Evolutionary conservation across 179 eudicot species (phyloP).

Genomic region (Spergularia azorica): DNA sequence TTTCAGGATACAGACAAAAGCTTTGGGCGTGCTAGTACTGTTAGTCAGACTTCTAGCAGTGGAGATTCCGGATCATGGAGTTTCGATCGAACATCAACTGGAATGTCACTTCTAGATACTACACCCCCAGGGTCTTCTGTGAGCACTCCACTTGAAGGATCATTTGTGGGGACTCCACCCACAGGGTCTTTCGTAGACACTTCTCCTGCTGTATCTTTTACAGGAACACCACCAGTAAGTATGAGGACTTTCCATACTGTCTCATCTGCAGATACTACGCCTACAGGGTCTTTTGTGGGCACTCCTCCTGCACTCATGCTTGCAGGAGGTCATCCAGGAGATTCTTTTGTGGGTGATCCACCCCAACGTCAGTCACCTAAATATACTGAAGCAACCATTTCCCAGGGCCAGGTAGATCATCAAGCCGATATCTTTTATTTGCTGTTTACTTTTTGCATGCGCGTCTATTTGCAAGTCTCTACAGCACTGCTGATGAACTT

Average conservation of each 20-base stretch:
- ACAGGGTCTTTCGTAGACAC: slow-evolving; percentile 11
- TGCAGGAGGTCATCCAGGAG: background rate
- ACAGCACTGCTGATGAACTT: too few species aligned
- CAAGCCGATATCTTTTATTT: too few species aligned
- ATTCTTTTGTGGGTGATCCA: too few species aligned
- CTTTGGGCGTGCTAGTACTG: too few species aligned
- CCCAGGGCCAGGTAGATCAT: too few species aligned
- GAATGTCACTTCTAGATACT: slow-evolving; percentile 10
- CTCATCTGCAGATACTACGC: slow-evolving; percentile 1
- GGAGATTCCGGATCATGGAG: slow-evolving; percentile 39
- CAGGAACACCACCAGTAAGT: slow-evolving; percentile 2
- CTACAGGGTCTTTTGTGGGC: slow-evolving; percentile 14
- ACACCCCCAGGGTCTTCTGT: slow-evolving; percentile 16
- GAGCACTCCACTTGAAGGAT: slow-evolving; percentile 2
- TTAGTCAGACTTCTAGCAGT: slow-evolving; percentile 29
- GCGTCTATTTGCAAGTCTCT: too few species aligned
- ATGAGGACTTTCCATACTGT: background rate
- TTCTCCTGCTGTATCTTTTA: slow-evolving; percentile 7
- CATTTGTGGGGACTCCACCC: slow-evolving; percentile 23
- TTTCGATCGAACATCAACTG: slow-evolving; percentile 44
- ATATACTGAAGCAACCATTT: too few species aligned
- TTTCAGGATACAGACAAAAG: background rate
- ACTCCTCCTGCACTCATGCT: too few species aligned
- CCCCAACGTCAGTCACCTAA: too few species aligned
- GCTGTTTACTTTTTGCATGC: too few species aligned